Evolutionary conservation across 495 filamentous ascomycete genomes (phyloP).

Genomic region (Sabuloglossum arenarium): DNA sequence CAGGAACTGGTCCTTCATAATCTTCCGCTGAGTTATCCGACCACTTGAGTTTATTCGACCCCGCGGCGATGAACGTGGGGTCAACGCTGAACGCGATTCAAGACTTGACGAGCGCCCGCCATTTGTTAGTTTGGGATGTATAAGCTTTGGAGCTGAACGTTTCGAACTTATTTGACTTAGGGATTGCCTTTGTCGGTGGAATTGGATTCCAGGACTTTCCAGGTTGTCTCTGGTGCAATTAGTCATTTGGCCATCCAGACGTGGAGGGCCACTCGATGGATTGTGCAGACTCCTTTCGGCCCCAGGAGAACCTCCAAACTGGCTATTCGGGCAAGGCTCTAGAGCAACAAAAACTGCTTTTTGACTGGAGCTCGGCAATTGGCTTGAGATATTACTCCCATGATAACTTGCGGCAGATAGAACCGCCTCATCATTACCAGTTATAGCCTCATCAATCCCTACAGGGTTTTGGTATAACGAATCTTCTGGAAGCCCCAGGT

Average conservation of each 20-base stretch:
- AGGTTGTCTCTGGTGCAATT: background rate
- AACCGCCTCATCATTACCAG: background rate
- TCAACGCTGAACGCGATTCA: background rate
- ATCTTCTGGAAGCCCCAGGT: background rate
- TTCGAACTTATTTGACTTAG: background rate
- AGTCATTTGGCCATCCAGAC: background rate
- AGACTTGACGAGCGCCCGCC: background rate
- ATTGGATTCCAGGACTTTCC: background rate
- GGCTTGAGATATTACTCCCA: background rate
- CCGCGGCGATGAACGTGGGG: background rate
- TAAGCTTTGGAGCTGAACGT: background rate
- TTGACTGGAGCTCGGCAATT: background rate
- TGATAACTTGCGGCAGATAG: background rate
- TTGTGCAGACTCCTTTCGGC: background rate
- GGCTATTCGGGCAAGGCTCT: background rate
- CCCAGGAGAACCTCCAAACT: background rate
- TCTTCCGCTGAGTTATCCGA: background rate
- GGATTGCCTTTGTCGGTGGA: background rate
- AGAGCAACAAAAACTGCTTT: background rate
- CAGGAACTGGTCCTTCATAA: constrained; percentile 39
- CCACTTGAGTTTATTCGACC: background rate
- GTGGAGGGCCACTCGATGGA: background rate
- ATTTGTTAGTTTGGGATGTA: background rate
- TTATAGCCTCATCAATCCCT: background rate
- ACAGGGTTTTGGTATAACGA: too few species aligned